Evolutionary conservation across 2,329 filamentous ascomycete species (phyloP).

Genomic region (Colletotrichum sp.): DNA sequence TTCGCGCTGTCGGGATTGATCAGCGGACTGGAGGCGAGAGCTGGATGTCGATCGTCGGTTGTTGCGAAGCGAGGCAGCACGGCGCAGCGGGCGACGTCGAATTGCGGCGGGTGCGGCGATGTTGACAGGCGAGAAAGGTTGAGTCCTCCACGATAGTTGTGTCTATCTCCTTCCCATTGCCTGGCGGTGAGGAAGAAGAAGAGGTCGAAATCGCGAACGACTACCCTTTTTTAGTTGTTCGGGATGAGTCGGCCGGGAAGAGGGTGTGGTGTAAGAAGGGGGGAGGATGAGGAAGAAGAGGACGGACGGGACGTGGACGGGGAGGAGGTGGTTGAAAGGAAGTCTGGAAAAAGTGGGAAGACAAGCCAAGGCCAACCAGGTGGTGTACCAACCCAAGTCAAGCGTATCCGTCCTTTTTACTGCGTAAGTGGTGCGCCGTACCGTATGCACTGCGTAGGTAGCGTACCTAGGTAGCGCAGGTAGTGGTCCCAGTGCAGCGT

Average conservation of each 20-base stretch:
- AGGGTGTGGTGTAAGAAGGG: constrained; percentile 16
- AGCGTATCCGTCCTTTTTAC: not conserved
- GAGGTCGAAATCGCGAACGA: not conserved
- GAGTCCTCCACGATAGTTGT: not conserved
- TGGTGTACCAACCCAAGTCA: not conserved
- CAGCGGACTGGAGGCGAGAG: not conserved
- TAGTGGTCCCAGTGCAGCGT: not conserved
- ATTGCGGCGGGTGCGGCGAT: not conserved
- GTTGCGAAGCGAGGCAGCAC: not conserved
- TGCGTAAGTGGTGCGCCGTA: not conserved
- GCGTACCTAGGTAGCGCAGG: not conserved
- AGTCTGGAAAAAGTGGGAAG: constrained; percentile 14
- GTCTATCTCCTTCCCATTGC: not conserved
- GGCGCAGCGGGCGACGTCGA: not conserved
- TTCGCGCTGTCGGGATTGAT: constrained; percentile 2
- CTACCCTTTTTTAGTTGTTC: not conserved
- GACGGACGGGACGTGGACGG: not conserved
- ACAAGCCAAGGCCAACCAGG: not conserved
- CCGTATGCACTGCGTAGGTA: not conserved
- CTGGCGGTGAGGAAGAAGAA: not conserved
- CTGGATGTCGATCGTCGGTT: constrained; percentile 6
- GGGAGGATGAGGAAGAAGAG: constrained; percentile 16
- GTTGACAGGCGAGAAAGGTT: not conserved
- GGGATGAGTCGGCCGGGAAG: constrained; percentile 6
- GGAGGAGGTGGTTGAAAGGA: constrained; percentile 18